A percentile compares a stretch with the other conserved stretches of the same genome.
Conservation (phyloP, 441 rosid genomes). For the Populus trichocarpa region DNA sequence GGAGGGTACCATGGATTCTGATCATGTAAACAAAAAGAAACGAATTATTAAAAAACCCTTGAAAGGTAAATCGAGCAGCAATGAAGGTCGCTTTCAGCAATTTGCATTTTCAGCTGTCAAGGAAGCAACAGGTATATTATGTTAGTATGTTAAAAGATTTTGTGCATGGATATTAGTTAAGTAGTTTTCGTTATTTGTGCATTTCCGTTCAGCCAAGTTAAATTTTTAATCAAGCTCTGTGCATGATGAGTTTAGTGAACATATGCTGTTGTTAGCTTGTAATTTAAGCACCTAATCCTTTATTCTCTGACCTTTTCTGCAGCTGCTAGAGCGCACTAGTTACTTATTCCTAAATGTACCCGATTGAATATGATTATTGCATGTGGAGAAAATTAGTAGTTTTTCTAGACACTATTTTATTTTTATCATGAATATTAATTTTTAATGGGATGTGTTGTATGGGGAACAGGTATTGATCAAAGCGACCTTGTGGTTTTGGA, state of each 20-base stretch:
- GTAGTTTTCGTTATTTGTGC: background rate
- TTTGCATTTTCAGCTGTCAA: conserved; percentile 64
- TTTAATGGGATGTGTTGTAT: background rate
- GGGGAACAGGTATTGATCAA: conserved; percentile 50
- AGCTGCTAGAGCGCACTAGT: background rate
- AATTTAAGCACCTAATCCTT: background rate
- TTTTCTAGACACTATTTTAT: background rate
- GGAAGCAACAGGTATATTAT: conserved; percentile 51
- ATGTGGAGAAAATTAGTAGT: background rate
- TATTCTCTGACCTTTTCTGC: background rate
- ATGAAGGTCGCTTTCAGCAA: conserved; percentile 44
- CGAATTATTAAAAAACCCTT: conserved; percentile 24
- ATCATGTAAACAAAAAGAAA: conserved; percentile 37
- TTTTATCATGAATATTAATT: background rate
- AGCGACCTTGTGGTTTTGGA: conserved; percentile 53
- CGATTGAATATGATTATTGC: background rate
- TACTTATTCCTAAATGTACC: background rate
- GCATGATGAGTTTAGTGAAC: background rate
- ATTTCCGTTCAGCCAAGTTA: background rate
- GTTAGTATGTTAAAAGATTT: background rate
- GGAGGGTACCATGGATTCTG: conserved; percentile 19
- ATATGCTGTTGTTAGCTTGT: conserved; percentile 2
- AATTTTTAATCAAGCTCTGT: conserved; percentile 5
- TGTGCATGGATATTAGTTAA: background rate
- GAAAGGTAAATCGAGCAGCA: conserved; percentile 23